These are phyloP conservation scores for Teunomyces stri DNA, from an alignment of 805 yeast species.

Conservation along the genomic window DNA sequence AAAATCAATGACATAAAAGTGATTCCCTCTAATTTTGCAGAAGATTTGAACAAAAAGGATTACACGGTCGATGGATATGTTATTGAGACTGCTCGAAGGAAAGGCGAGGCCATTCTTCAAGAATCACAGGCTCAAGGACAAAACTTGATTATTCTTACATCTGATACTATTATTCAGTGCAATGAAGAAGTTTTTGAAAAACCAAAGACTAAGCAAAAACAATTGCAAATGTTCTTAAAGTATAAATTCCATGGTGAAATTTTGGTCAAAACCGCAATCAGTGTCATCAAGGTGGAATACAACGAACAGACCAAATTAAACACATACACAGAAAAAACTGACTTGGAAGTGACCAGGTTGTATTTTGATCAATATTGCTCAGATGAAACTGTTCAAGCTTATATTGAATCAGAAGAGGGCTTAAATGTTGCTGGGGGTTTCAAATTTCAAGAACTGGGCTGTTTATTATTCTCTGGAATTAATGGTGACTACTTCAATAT, in stretches of 20 bases:
- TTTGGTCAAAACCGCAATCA: constrained; percentile 35
- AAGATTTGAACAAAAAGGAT: constrained; percentile 59
- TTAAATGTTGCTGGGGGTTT: constrained; percentile 89
- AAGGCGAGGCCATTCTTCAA: constrained; percentile 61
- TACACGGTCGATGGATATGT: constrained; percentile 58
- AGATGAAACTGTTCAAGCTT: constrained; percentile 55
- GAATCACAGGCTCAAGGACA: constrained; percentile 26
- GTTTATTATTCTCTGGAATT: constrained; percentile 57
- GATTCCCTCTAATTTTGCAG: constrained; percentile 69
- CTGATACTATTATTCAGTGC: constrained; percentile 76
- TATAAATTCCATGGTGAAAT: constrained; percentile 22
- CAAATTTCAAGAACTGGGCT: constrained; percentile 73
- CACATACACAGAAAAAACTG: constrained; percentile 4
- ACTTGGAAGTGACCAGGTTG: constrained; percentile 38
- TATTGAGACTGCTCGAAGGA: constrained; percentile 61
- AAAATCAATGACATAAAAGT: constrained; percentile 48
- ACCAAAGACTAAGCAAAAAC: constrained; percentile 46
- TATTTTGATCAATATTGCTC: constrained; percentile 49
- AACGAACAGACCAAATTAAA: constrained; percentile 5
- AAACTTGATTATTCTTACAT: constrained; percentile 46
- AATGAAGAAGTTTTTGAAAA: constrained; percentile 71
- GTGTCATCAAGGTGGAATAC: constrained; percentile 16
- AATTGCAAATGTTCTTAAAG: constrained; percentile 25
- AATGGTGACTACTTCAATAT: constrained; percentile 84
- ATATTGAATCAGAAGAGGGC: constrained; percentile 74